phyloP scores from a whole-genome alignment of 176 grass and related monocot species.

The Dactylis glomerata region DNA sequence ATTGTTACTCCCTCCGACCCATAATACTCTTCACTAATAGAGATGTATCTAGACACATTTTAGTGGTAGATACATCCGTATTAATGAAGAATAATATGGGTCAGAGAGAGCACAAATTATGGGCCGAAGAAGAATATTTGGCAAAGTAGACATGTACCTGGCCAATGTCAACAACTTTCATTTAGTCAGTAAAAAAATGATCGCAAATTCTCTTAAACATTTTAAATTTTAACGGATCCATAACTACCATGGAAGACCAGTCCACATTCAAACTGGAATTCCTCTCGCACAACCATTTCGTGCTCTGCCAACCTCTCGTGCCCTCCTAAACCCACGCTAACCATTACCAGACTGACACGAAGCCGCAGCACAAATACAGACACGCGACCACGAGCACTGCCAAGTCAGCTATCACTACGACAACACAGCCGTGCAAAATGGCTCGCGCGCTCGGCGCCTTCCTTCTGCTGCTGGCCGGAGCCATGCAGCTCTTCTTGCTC shows the following conservation, averaged over 20 bases:
- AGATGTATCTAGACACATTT: too few species aligned
- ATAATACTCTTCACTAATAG: too few species aligned
- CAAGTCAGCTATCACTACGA: background rate
- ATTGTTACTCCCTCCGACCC: too few species aligned
- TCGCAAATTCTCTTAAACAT: background rate
- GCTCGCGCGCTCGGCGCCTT: background rate
- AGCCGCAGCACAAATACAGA: slow-evolving; percentile 2
- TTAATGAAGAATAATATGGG: too few species aligned
- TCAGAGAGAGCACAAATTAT: too few species aligned
- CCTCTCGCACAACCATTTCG: slow-evolving; percentile 7
- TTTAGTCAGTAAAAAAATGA: background rate
- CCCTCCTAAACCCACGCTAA: slow-evolving; percentile 32
- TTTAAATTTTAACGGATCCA: background rate
- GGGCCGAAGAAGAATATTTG: too few species aligned
- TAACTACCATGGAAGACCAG: background rate
- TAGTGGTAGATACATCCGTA: too few species aligned
- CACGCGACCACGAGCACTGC: background rate
- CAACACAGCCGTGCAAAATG: background rate
- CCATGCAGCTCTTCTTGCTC: background rate
- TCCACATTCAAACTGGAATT: background rate
- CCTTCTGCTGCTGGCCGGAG: background rate
- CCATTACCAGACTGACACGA: slow-evolving; percentile 4
- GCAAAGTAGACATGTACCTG: background rate
- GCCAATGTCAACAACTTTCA: background rate
- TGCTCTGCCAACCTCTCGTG: background rate